Base-by-base conservation (phyloP, 2,329 filamentous ascomycete species). In the Escovopsis sp. region DNA sequence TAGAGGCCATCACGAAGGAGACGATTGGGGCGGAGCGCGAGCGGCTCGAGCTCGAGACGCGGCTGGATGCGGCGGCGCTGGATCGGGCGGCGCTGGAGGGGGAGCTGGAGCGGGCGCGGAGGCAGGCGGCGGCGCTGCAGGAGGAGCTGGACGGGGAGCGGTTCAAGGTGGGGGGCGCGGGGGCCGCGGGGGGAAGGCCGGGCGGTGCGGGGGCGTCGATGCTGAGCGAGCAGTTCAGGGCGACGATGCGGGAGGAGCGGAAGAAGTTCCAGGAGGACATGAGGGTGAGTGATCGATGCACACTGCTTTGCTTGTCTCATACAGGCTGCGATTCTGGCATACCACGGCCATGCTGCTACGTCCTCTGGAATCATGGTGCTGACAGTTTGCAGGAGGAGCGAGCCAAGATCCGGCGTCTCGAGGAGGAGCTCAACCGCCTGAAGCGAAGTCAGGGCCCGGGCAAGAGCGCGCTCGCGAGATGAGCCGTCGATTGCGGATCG, bases 241-340 rank as follows among this genome's bases (percentile, higher is more conserved):
- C 61, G 7, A 68, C 65, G 16, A 70, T 71, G 67, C 63, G 67
- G 45, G 66, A 68, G 48, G 67, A 71, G 55, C 60, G 67, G 43
- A 69, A 62, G 57, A 68, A 63, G 52, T 70, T 68, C 55, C 66
- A 70, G 42, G 66, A 70, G 42, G 68, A 69, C 39, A 48, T 71
- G 28, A 60, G 55, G 56, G 66, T 68, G 50, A 47, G 64, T 47
- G 3, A 9, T 25, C 7, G 2, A 9, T 9, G 2, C 11, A 8
- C 11, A 9, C 7, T 4, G 3, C 7, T 25, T 25, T 21, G 5
- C 19, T 21, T 21, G 5, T 21, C 9, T 21, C 9, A 5, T 9
- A 21, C 19, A 5, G 5, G 5, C 19, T 25, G 8, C 11, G 21
- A 8, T 25, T 9, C 8, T 9, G 21, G 21, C 21, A 25, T 11